Evolutionary conservation across 1,139 yeast species (phyloP).

Genomic region (Taiozyma sp.): DNA sequence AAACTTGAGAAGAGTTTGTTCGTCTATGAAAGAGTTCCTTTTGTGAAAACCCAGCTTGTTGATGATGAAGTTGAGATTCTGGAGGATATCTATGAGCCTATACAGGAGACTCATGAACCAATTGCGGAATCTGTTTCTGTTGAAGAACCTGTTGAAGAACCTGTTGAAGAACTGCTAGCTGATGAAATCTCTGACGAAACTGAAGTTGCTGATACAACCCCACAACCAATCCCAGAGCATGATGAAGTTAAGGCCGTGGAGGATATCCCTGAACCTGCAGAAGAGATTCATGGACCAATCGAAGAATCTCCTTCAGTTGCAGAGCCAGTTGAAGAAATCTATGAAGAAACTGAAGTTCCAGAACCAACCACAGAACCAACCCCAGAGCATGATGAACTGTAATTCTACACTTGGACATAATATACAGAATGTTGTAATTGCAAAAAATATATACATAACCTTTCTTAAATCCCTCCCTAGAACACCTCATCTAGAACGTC

Average conservation of each 20-base stretch:
- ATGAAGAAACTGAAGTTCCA: background rate
- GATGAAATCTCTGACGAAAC: background rate
- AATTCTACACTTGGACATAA: background rate
- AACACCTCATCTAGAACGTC: conserved; percentile 13
- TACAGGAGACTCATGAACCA: background rate
- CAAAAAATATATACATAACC: conserved; percentile 4
- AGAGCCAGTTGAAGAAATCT: background rate
- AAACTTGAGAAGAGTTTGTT: conserved; percentile 23
- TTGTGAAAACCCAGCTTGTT: background rate
- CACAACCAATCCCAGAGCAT: background rate
- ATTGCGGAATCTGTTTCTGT: background rate
- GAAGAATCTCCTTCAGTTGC: background rate
- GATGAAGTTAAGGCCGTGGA: background rate
- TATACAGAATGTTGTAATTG: background rate
- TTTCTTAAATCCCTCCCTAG: conserved; percentile 1
- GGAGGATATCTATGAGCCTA: background rate
- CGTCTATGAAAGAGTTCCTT: conserved; percentile 28
- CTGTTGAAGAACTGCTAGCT: background rate
- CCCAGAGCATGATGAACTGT: background rate
- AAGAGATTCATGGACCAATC: background rate
- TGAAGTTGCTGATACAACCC: background rate
- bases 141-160: background rate
- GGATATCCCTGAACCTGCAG: background rate
- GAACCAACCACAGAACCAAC: background rate
- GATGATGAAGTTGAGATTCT: background rate